phyloP scores from a whole-genome alignment of 2,329 filamentous ascomycete genomes.

The Coniochaeta sp. region DNA sequence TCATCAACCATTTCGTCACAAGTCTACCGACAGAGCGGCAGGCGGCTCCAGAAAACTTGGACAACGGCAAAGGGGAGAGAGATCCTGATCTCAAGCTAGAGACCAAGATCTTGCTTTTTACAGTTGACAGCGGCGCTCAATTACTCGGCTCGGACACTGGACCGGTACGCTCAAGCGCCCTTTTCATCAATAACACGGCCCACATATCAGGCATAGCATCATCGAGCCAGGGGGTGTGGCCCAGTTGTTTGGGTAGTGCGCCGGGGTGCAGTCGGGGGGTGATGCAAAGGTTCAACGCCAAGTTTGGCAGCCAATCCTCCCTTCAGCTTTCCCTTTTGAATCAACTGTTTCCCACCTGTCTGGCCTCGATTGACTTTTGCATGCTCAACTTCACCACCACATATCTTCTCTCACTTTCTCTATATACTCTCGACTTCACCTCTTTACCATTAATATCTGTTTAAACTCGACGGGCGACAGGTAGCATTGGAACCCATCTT shows the following conservation, averaged over 20 bases:
- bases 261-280: too few relatives aligned
- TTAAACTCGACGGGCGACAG: too few relatives aligned
- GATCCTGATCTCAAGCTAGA: not conserved
- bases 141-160: slow-evolving; percentile 1
- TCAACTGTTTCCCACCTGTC: slow-evolving; percentile 2
- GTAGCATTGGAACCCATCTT: not conserved
- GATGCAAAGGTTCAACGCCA: slow-evolving; percentile 17
- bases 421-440: too few relatives aligned
- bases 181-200: slow-evolving; percentile 4
- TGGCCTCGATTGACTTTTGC: too few relatives aligned
- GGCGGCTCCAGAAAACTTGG: not conserved
- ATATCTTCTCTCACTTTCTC: too few relatives aligned
- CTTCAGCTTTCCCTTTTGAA: slow-evolving; percentile 8
- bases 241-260: too few relatives aligned
- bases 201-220: slow-evolving; percentile 16
- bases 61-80: not conserved
- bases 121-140: not conserved
- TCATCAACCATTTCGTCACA: too few relatives aligned
- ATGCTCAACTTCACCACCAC: not conserved
- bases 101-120: not conserved
- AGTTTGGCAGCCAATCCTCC: slow-evolving; percentile 9
- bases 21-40: not conserved
- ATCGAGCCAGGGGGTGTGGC: slow-evolving; percentile 17
- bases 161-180: slow-evolving; percentile 3
- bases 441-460: too few relatives aligned